Evolutionary conservation across 352 stramenopile species (phyloP).

Genomic region (Phytophthora multivora): DNA sequence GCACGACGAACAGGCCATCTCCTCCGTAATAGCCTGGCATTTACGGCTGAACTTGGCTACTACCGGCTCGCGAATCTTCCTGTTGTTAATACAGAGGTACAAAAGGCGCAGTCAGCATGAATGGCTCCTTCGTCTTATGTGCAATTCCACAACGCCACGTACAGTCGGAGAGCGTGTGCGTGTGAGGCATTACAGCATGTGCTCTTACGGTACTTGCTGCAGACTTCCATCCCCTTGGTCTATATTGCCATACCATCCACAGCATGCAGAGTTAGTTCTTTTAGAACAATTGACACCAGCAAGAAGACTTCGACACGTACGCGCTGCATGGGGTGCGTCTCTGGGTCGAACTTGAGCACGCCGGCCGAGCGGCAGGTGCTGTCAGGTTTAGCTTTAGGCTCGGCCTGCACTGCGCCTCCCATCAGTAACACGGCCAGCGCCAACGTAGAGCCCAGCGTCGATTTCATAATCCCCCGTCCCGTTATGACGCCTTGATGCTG

Average conservation of each 20-base stretch:
- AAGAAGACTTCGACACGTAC: constrained; percentile 31
- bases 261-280: neutral
- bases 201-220: constrained; percentile 80
- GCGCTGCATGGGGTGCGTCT: constrained; percentile 67
- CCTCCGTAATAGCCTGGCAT: constrained; percentile 64
- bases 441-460: constrained; percentile 18
- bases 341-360: constrained; percentile 69
- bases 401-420: constrained; percentile 20
- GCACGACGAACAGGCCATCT: constrained; percentile 83
- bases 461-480: constrained; percentile 22
- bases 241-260: constrained; percentile 14
- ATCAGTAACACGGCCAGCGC: constrained; percentile 25
- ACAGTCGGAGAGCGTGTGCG: constrained; percentile 63
- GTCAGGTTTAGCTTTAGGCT: constrained; percentile 33
- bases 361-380: constrained; percentile 65
- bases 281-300: neutral
- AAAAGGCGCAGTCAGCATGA: constrained; percentile 4
- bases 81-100: constrained; percentile 19
- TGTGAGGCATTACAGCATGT: constrained; percentile 86
- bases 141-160: constrained; percentile 16
- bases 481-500: constrained; percentile 14
- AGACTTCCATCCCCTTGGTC: constrained; percentile 74
- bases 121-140: neutral
- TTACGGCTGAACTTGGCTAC: constrained; percentile 74
- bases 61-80: constrained; percentile 79